Percentiles rank a stretch among this genome's conserved stretches.
Evolutionary conservation across 1,284 basidiomycete species (phyloP).

Genomic region (Ustilago loliicola): DNA sequence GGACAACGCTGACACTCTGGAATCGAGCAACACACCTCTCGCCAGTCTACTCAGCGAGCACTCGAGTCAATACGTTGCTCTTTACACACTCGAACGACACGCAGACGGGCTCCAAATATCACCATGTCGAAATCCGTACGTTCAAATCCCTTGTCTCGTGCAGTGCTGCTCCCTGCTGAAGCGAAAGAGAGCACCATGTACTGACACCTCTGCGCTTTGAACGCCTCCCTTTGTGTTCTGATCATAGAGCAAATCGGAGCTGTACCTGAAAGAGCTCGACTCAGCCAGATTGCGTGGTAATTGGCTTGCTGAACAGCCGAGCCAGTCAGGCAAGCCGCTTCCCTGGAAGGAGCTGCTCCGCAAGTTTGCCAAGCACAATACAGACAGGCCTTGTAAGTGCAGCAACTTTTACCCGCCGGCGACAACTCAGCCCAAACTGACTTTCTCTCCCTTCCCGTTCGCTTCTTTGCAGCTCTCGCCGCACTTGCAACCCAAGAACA

Average conservation of each 20-base stretch:
- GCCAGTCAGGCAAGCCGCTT: slow-evolving; percentile 27
- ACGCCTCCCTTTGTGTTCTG: neutral
- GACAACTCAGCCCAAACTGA: neutral
- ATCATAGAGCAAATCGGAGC: slow-evolving; percentile 55
- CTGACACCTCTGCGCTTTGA: slow-evolving; percentile 9
- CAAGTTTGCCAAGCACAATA: slow-evolving; percentile 70
- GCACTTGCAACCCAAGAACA: slow-evolving; percentile 52
- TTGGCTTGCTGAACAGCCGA: slow-evolving; percentile 54
- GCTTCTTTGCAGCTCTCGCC: slow-evolving; percentile 29
- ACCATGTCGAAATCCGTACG: slow-evolving; percentile 51
- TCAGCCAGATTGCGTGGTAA: slow-evolving; percentile 62
- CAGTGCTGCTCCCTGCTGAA: neutral
- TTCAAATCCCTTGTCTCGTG: neutral
- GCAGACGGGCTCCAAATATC: neutral
- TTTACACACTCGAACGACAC: neutral
- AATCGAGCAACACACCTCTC: no score
- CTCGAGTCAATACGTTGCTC: neutral
- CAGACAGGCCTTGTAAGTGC: slow-evolving; percentile 53
- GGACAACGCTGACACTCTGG: no score
- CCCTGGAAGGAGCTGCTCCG: slow-evolving; percentile 69
- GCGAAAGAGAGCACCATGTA: neutral
- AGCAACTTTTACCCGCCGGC: neutral
- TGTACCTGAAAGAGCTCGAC: slow-evolving; percentile 66
- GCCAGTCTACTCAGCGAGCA: no score
- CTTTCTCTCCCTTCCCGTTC: neutral